Base-by-base conservation (phyloP, 2,329 filamentous ascomycete species). In the Fonsecaea pedrosoi region DNA sequence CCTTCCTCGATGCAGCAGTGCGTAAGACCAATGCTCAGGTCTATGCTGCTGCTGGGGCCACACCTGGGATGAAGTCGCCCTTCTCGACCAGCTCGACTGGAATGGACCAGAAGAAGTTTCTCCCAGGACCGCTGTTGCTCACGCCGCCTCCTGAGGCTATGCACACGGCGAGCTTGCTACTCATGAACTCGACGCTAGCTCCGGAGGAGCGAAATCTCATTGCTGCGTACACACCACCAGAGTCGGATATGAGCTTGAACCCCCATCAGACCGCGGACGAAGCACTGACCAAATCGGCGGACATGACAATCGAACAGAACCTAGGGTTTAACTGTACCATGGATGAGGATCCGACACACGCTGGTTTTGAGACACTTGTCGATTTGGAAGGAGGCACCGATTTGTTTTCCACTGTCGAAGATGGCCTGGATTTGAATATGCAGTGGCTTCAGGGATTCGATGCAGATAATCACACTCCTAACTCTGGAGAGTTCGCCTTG, bases 1-100 rank as follows among this genome's bases (percentile, higher is more conserved):
- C 92, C 2, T 97, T 97, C 81, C 84, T 97, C n/a, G 92, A 96
- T 76, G 92, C 93, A 1, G 92, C 93, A 0, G 90, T 97, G 69
- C 89, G 91, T 96, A 96, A 81, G 92, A 92, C 8, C 89, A 91
- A 64, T 32, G 57, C 57, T 15, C 59, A 67, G 48, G 32, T 67
- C n/a, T 53, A 60, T 15, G 59, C 53, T 25, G 35, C 58, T 15
- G 42, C 35, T 35, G 30, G 50, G 35, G 35, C 15, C 40, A 35
- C 42, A n/a, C 34, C 48, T 3, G 10, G 40, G n/a, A 53, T 30
- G 42, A 60, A 62, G 18, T 18, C 4, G 48, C 56, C 62, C 34
- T 37, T 25, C 45, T 54, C 53, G 30, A 32, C 38, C 21, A 32
- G 13, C n/a, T 15, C 54, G 12, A 25, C 13, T 15, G 18, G 32